Percentiles rank a stretch among this genome's conserved stretches.
These are phyloP conservation scores for Nannochloris sp. DNA, from an alignment of 139 green algal species.

Conservation along the genomic window DNA sequence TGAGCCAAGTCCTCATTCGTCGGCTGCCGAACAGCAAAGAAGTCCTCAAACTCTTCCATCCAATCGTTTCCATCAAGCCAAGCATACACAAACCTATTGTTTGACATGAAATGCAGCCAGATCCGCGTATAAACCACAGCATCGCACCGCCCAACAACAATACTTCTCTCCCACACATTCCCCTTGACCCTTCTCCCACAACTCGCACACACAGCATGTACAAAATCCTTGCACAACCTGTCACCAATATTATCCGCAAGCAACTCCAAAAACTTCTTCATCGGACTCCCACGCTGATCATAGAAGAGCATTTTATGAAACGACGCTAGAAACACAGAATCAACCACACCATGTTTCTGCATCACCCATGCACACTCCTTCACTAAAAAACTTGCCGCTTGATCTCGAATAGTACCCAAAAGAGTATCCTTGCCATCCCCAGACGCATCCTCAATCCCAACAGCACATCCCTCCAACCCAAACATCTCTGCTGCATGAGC, in stretches of 20 bases:
- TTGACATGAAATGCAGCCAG: conserved; percentile 16
- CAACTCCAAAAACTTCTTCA: conserved; percentile 14
- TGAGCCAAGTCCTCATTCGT: conserved; percentile 11
- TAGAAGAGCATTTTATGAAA: conserved; percentile 14
- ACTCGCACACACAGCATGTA: background rate
- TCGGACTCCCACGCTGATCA: background rate
- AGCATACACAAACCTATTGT: background rate
- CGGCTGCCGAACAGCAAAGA: conserved; percentile 26
- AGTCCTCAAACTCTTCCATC: conserved; percentile 24
- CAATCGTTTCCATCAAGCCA: conserved; percentile 21
- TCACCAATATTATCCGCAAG: conserved; percentile 22
- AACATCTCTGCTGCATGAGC: conserved; percentile 1
- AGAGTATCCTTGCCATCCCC: too few relatives aligned
- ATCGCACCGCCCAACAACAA: background rate
- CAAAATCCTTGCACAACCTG: conserved; percentile 14
- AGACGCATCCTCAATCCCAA: too few relatives aligned
- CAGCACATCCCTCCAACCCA: too few relatives aligned
- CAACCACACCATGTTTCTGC: background rate
- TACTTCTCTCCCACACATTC: background rate
- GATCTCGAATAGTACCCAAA: too few relatives aligned
- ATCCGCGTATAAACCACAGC: conserved; percentile 11
- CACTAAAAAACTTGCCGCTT: too few relatives aligned
- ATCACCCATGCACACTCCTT: too few relatives aligned
- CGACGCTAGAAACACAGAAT: conserved; percentile 11
- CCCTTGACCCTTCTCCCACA: conserved; percentile 1